phyloP scores from a whole-genome alignment of 192 early-diverging fungal species.

The Podila epicladia region DNA sequence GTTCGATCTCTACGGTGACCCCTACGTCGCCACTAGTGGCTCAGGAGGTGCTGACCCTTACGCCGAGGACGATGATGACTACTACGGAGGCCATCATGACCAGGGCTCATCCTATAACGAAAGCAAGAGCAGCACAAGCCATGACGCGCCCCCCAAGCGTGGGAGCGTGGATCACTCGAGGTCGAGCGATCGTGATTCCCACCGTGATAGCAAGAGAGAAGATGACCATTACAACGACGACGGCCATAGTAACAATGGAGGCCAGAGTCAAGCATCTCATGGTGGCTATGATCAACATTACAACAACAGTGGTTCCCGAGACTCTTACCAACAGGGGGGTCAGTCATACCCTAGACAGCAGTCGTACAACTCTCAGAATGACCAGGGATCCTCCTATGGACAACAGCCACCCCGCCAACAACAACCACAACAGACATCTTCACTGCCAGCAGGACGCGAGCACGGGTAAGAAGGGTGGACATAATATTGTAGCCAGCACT shows the following conservation, averaged over 20 bases:
- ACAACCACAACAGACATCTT: constrained; percentile 5
- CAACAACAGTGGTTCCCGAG: constrained; percentile 7
- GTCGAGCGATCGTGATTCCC: constrained; percentile 8
- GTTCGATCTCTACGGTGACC: constrained; percentile 52
- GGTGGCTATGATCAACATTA: constrained; percentile 1
- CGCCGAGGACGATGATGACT: constrained; percentile 42
- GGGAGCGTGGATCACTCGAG: not conserved
- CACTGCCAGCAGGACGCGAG: constrained; percentile 23
- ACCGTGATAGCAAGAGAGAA: constrained; percentile 9
- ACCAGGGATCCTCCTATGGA: not conserved
- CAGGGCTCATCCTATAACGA: not conserved
- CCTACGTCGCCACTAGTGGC: constrained; percentile 29
- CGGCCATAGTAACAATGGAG: constrained; percentile 2
- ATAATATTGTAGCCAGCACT: not conserved
- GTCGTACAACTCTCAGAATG: not conserved
- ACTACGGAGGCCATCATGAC: constrained; percentile 21
- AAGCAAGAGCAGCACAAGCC: not conserved
- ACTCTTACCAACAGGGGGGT: constrained; percentile 1
- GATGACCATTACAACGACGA: constrained; percentile 15
- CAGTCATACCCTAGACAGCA: not conserved
- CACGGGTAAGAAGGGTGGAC: constrained; percentile 31
- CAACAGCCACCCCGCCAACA: not conserved
- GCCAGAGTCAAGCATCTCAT: not conserved
- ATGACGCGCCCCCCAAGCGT: constrained; percentile 1
- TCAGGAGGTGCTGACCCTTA: constrained; percentile 27